Evolutionary conservation across 495 filamentous ascomycete genomes (phyloP), one percentile per base, ranked within the genome.

Genomic region (Penicillium diatomitis): DNA sequence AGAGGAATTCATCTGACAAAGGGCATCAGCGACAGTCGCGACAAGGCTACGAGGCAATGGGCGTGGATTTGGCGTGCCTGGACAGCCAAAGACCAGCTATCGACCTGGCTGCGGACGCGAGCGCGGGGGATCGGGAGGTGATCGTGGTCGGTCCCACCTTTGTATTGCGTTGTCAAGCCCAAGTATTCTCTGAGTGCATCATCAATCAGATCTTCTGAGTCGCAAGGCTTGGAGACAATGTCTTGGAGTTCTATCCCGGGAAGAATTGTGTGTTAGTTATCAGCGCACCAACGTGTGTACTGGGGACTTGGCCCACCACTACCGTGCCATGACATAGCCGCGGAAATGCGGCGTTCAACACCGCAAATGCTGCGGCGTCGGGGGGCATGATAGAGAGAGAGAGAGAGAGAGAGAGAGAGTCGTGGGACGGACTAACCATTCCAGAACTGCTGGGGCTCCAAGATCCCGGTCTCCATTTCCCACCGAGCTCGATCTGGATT

Each of bases 401-500:
- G 20, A 20, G 20, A 20, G 20, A 20, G 20, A 20, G 20, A 20
- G 20, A 20, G 20, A 20, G 20, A 20, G 20, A 20, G 20, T 20
- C 20, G 20, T 20, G 20, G 20, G 20, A 20, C 20, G 20, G 43
- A 71, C 81, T 62, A 60, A 95, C 91, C 86, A 69, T 82, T 73
- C 92, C 92, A 96, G 71, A 96, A 92, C 69, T 95, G 86, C 72
- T 91, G 89, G 68, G 80, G 85, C 67, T 95, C 88, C 62, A 74
- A 78, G 55, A 78, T 78, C 66, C 87, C 85, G 63, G 59, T 61
- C 62, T 70, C 69, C 71, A 73, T 72, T 70, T 71, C 69, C 67
- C 66, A 67, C 63, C 53, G 56, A 60, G 62, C 64, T 62, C 62
- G 54, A 60, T 67, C 65, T 63, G 44, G 65, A 56, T 58, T 58